Conservation (phyloP, 139 green algal species). For the Raphidocelis subcapitata region DNA sequence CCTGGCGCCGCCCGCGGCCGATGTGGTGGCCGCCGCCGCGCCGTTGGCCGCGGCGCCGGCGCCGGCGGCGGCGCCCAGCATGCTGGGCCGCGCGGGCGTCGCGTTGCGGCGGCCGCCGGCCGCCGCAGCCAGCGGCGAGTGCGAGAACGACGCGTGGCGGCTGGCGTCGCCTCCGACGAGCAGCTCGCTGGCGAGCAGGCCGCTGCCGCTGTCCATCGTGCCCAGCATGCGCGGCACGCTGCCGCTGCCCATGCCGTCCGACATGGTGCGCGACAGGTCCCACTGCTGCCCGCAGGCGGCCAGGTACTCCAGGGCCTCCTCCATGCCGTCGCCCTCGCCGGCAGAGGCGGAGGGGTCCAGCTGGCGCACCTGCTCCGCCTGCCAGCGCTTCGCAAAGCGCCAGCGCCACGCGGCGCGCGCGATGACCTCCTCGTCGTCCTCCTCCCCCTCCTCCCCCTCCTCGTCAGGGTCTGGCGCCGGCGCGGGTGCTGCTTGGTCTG, state of each 20-base stretch:
- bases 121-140: too few relatives aligned
- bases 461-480: too few relatives aligned
- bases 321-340: slow-evolving; percentile 29
- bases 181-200: neutral
- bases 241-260: neutral
- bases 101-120: too few relatives aligned
- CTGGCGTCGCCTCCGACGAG: slow-evolving; percentile 4
- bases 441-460: too few relatives aligned
- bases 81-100: too few relatives aligned
- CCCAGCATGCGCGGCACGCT: slow-evolving; percentile 11
- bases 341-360: neutral
- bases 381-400: slow-evolving; percentile 52
- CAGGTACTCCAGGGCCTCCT: slow-evolving; percentile 50
- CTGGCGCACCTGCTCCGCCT: slow-evolving; percentile 46
- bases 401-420: slow-evolving; percentile 48
- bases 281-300: slow-evolving; percentile 33
- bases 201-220: slow-evolving; percentile 17
- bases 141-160: slow-evolving; percentile 6
- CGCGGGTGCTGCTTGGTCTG: neutral
- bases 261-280: neutral
- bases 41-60: too few relatives aligned
- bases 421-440: slow-evolving; percentile 30
- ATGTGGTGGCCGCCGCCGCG: too few relatives aligned
- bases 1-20: neutral
- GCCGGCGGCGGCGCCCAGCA: too few relatives aligned